These are phyloP conservation scores for Penicillium paxilli DNA, from an alignment of 495 filamentous ascomycete species.

Conservation along the genomic window DNA sequence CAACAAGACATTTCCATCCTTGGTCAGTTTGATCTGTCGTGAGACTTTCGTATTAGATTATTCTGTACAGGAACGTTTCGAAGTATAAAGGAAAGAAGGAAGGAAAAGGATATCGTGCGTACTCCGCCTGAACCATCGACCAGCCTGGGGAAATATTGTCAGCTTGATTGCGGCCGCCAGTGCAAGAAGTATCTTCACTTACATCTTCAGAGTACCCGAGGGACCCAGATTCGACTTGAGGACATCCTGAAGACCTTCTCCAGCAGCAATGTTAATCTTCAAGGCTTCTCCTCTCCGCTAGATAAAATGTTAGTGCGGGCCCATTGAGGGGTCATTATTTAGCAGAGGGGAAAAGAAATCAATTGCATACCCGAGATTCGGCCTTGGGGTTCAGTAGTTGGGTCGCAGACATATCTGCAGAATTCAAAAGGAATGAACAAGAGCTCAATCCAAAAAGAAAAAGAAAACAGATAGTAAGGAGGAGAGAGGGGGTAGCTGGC, in stretches of 20 bases:
- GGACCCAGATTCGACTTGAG: slow-evolving; percentile 95
- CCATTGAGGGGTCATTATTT: slow-evolving; percentile 14
- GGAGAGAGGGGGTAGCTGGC: slow-evolving; percentile 56
- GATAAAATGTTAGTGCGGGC: slow-evolving; percentile 40
- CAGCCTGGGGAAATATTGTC: slow-evolving; percentile 57
- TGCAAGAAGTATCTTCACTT: slow-evolving; percentile 23
- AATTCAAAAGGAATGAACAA: slow-evolving; percentile 24
- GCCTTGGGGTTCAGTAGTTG: slow-evolving; percentile 98
- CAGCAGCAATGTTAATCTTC: slow-evolving; percentile 92
- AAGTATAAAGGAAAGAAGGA: slow-evolving; percentile 4
- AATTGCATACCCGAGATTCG: slow-evolving; percentile 79
- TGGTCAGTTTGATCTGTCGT: slow-evolving; percentile 92
- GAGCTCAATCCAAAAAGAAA: slow-evolving; percentile 23
- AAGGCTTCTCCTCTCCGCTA: slow-evolving; percentile 95
- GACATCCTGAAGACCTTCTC: slow-evolving; percentile 93
- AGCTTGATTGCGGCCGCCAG: slow-evolving; percentile 23
- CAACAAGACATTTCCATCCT: slow-evolving; percentile 94
- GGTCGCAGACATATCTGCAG: slow-evolving; percentile 64
- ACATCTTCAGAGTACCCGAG: slow-evolving; percentile 96
- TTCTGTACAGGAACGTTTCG: too few relatives aligned
- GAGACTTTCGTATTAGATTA: slow-evolving; percentile 11
- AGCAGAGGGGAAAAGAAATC: slow-evolving; percentile 5
- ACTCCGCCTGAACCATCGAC: slow-evolving; percentile 93
- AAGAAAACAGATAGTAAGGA: slow-evolving; percentile 21
- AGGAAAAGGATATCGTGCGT: slow-evolving; percentile 39